Evolutionary conservation across 257 asterid species (phyloP).

Genomic region (Datura wrightii): DNA sequence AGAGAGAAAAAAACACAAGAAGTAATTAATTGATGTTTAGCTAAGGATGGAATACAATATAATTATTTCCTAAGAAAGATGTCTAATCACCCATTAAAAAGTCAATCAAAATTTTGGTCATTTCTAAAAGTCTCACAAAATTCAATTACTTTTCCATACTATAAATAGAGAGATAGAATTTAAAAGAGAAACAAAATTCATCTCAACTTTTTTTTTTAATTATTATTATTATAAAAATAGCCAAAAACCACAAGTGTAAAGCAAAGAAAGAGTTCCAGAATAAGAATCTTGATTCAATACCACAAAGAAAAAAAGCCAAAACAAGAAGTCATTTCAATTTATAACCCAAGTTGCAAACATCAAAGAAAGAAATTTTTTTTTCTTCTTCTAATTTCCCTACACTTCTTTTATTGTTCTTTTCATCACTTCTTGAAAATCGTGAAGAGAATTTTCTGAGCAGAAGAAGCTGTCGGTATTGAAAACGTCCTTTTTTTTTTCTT

Average conservation of each 20-base stretch:
- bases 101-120: constrained; percentile 70
- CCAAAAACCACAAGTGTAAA: constrained; percentile 28
- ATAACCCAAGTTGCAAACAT: no score
- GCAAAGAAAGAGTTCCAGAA: neutral
- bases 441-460: neutral
- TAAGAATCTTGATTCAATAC: constrained; percentile 19
- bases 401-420: neutral
- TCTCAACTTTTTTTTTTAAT: constrained; percentile 41
- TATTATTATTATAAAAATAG: neutral
- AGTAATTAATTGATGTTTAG: constrained; percentile 35
- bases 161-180: constrained; percentile 58
- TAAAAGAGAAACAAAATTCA: constrained; percentile 42
- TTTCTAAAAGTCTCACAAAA: constrained; percentile 32
- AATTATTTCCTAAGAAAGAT: constrained; percentile 48
- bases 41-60: constrained; percentile 35
- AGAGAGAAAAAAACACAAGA: neutral
- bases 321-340: neutral
- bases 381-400: neutral
- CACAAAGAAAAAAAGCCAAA: neutral
- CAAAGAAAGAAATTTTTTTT: neutral
- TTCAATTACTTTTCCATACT: constrained; percentile 32
- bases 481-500: neutral
- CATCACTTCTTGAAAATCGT: neutral
- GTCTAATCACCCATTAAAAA: constrained; percentile 57
- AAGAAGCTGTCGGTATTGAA: neutral